These are phyloP conservation scores for Setomelanomma holmii DNA, from an alignment of 2,329 filamentous ascomycete genomes.

Conservation along the genomic window DNA sequence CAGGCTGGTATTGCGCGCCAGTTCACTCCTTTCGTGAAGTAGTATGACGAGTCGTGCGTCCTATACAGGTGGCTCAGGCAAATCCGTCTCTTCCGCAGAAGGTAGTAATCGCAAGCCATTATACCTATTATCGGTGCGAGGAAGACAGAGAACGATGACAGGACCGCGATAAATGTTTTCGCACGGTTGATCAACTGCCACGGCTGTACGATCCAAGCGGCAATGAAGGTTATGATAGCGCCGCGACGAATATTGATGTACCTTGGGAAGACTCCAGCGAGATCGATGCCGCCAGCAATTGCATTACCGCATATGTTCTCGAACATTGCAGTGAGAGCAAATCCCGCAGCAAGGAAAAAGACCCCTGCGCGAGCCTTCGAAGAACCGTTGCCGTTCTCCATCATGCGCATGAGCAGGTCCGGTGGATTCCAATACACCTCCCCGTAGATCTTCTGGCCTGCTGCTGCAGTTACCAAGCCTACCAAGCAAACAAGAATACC, in stretches of 20 bases:
- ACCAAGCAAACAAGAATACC: conserved; percentile 53
- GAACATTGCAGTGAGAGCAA: conserved; percentile 50
- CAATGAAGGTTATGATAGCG: conserved; percentile 45
- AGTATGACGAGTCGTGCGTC: conserved; percentile 49
- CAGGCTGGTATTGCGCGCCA: conserved; percentile 54
- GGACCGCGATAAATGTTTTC: conserved; percentile 46
- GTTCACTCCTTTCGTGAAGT: conserved; percentile 54
- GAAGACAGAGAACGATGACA: conserved; percentile 54
- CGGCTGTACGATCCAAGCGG: conserved; percentile 46
- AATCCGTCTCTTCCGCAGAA: conserved; percentile 45
- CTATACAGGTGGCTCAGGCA: conserved; percentile 49
- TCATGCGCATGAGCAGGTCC: conserved; percentile 55
- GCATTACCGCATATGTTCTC: conserved; percentile 50
- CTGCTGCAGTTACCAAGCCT: conserved; percentile 53
- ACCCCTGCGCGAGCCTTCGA: conserved; percentile 45
- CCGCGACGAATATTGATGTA: conserved; percentile 46
- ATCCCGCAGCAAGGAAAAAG: conserved; percentile 47
- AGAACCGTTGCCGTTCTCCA: conserved; percentile 53
- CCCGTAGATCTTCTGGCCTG: conserved; percentile 47
- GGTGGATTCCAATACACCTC: conserved; percentile 52
- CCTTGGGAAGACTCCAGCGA: conserved; percentile 42
- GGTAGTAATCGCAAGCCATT: conserved; percentile 49
- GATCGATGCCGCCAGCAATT: conserved; percentile 45
- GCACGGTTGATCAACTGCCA: conserved; percentile 49
- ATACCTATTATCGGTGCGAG: conserved; percentile 50